Evolutionary conservation across 345 rosid genomes (phyloP).

Genomic region (Erucastrum elatum): DNA sequence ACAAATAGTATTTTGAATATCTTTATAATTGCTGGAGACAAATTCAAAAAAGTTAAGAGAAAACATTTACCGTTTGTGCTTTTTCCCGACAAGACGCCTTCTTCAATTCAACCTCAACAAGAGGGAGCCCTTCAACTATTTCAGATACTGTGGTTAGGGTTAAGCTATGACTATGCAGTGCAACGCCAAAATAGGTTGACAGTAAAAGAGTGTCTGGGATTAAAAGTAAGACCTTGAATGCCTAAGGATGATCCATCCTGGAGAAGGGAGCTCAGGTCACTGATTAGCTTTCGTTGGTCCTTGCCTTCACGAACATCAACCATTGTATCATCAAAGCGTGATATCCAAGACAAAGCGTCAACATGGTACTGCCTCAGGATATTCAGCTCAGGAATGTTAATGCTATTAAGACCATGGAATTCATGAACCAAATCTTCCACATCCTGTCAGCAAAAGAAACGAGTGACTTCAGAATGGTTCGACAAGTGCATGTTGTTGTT

Average conservation of each 20-base stretch:
- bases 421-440: slow-evolving; percentile 63
- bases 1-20: neutral
- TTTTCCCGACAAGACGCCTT: slow-evolving; percentile 83
- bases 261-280: slow-evolving; percentile 61
- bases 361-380: slow-evolving; percentile 65
- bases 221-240: slow-evolving; percentile 62
- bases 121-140: slow-evolving; percentile 71
- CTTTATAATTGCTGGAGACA: neutral
- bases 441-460: slow-evolving; percentile 44
- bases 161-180: slow-evolving; percentile 17
- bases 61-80: slow-evolving; percentile 57
- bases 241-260: slow-evolving; percentile 66
- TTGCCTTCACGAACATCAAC: slow-evolving; percentile 50
- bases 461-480: slow-evolving; percentile 14
- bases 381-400: slow-evolving; percentile 66
- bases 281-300: slow-evolving; percentile 61
- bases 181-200: slow-evolving; percentile 8
- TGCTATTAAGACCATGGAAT: slow-evolving; percentile 47
- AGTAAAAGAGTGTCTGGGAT: neutral
- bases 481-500: neutral
- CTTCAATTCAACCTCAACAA: slow-evolving; percentile 72
- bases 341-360: slow-evolving; percentile 61
- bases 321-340: slow-evolving; percentile 53
- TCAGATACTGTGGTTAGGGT: slow-evolving; percentile 3
- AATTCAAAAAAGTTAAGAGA: neutral